Conservation (phyloP, 257 asterid genomes). For the Scutellaria minor region DNA sequence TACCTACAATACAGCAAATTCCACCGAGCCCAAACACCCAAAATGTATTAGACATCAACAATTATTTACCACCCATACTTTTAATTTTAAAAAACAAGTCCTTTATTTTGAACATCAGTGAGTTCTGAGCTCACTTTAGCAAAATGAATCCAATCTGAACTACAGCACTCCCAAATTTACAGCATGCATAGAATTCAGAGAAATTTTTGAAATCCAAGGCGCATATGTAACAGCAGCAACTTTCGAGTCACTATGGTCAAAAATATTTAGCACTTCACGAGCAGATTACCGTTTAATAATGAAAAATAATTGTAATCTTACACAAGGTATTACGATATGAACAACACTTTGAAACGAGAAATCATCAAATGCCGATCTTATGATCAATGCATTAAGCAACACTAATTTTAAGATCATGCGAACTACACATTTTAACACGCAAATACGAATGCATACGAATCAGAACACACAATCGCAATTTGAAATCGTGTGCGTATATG, state of each 20-base stretch:
- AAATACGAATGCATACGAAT: not conserved
- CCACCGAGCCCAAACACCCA: not conserved
- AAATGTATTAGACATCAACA: not conserved
- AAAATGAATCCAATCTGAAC: not conserved
- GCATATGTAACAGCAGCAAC: slow-evolving; percentile 5
- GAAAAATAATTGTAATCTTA: not conserved
- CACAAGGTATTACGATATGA: not conserved
- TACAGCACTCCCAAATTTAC: slow-evolving; percentile 6
- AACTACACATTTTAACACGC: slow-evolving; percentile 22
- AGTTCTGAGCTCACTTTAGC: slow-evolving; percentile 30
- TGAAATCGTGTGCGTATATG: too few relatives aligned
- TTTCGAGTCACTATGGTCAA: not conserved
- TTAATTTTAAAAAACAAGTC: slow-evolving; percentile 13
- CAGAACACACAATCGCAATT: not conserved
- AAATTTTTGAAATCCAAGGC: not conserved
- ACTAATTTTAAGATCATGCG: slow-evolving; percentile 1
- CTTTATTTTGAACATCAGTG: not conserved
- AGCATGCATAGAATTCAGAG: not conserved
- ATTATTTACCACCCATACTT: slow-evolving; percentile 18
- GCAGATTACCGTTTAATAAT: slow-evolving; percentile 6
- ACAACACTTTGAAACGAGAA: slow-evolving; percentile 10
- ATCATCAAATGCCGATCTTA: slow-evolving; percentile 32
- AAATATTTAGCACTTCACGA: slow-evolving; percentile 2
- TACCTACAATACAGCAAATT: not conserved
- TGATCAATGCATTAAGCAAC: slow-evolving; percentile 22